Percentiles rank a stretch among this genome's conserved stretches.
Evolutionary conservation across 2,329 filamentous ascomycete genomes (phyloP).

Genomic region (Bipolaris gigantea): DNA sequence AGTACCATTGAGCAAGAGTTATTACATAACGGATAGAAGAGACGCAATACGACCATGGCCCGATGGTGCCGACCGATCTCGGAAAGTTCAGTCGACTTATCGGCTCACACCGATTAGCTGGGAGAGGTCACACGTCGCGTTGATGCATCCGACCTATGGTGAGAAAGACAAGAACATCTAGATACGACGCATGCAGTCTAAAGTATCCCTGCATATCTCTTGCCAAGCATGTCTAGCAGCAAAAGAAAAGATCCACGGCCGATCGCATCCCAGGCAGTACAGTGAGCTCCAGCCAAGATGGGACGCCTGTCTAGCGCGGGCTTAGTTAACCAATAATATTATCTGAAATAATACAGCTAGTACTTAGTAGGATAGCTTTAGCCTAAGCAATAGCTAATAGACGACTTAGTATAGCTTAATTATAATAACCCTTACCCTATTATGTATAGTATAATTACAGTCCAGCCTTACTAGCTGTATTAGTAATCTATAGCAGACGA

Average conservation of each 20-base stretch:
- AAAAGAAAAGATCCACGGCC: constrained; percentile 4
- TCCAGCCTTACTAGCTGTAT: too few relatives aligned
- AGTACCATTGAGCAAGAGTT: not conserved
- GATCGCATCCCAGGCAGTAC: constrained; percentile 1
- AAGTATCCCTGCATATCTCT: constrained; percentile 2
- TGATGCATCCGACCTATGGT: not conserved
- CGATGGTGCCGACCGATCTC: not conserved
- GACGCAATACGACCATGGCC: not conserved
- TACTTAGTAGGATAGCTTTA: too few relatives aligned
- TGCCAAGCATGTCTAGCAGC: constrained; percentile 8
- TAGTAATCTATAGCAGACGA: too few relatives aligned
- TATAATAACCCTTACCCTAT: too few relatives aligned
- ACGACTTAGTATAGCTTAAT: too few relatives aligned
- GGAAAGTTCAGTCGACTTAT: not conserved
- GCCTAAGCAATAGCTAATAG: too few relatives aligned
- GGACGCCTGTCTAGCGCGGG: too few relatives aligned
- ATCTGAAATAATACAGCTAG: too few relatives aligned
- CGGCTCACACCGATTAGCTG: not conserved
- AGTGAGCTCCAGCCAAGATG: too few relatives aligned
- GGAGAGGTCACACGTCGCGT: not conserved
- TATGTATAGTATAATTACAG: too few relatives aligned
- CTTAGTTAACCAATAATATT: too few relatives aligned
- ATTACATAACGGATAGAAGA: not conserved
- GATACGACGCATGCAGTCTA: constrained; percentile 3
- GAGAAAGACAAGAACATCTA: constrained; percentile 1